A percentile compares a stretch with the other conserved stretches of the same genome.
phyloP scores from a whole-genome alignment of 768 basidiomycete genomes.

The Trametes villosa region DNA sequence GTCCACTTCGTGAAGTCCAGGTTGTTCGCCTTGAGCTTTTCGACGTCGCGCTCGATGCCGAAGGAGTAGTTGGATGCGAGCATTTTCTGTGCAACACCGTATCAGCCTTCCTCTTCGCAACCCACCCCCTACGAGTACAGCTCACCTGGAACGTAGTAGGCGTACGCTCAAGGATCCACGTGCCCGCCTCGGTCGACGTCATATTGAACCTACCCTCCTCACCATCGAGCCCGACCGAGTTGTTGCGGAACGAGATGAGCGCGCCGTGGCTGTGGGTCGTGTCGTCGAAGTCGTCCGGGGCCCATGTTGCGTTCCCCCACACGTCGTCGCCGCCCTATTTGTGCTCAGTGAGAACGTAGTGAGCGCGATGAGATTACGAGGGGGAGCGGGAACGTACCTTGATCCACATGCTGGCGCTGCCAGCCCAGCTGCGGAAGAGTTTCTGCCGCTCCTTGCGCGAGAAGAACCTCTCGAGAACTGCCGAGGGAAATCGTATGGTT shows the following conservation, averaged over 20 bases:
- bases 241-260: conserved; percentile 76
- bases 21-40: conserved; percentile 65
- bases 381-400: conserved; percentile 53
- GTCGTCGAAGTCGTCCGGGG: conserved; percentile 75
- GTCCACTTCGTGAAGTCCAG: conserved; percentile 85
- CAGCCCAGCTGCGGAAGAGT: conserved; percentile 94
- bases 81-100: conserved; percentile 63
- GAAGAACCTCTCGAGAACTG: conserved; percentile 88
- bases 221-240: conserved; percentile 16
- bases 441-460: conserved; percentile 86
- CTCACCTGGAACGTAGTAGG: conserved; percentile 79
- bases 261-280: conserved; percentile 72
- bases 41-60: conserved; percentile 81
- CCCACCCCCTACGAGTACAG: neutral
- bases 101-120: neutral
- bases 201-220: conserved; percentile 55
- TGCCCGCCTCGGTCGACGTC: conserved; percentile 73
- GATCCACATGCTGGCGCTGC: conserved; percentile 92
- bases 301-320: conserved; percentile 78
- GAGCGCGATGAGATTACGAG: neutral
- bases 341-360: too few species aligned
- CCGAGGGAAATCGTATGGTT: neutral
- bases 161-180: conserved; percentile 84
- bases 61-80: conserved; percentile 83
- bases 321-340: conserved; percentile 76